Percentiles rank a stretch among this genome's conserved stretches.
Conservation (phyloP, 2,329 filamentous ascomycete species). For the Nothopassalora personata region DNA sequence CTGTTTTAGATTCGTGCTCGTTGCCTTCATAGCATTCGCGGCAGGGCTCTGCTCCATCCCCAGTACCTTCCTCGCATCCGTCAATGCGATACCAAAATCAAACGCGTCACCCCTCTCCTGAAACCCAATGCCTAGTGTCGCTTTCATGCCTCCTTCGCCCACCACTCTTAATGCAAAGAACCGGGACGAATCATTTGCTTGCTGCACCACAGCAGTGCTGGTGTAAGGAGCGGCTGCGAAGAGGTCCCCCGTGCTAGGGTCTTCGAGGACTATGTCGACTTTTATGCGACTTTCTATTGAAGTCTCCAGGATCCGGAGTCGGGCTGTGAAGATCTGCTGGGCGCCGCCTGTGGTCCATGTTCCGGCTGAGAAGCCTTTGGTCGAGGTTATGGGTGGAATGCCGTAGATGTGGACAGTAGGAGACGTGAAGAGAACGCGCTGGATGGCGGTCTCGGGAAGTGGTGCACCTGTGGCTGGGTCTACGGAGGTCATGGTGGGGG, state of each 20-base stretch:
- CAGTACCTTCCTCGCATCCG: slow-evolving; percentile 68
- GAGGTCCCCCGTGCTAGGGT: slow-evolving; percentile 64
- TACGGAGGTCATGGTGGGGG: slow-evolving; percentile 52
- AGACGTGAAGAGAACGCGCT: slow-evolving; percentile 75
- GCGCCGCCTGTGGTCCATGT: slow-evolving; percentile 65
- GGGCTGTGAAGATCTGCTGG: slow-evolving; percentile 79
- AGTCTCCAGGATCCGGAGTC: slow-evolving; percentile 53
- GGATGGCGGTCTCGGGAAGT: slow-evolving; percentile 65
- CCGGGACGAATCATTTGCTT: slow-evolving; percentile 70
- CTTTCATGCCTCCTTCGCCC: slow-evolving; percentile 68
- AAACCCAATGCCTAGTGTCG: slow-evolving; percentile 77
- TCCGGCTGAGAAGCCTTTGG: slow-evolving; percentile 71
- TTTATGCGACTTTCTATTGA: slow-evolving; percentile 24
- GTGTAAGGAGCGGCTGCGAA: slow-evolving; percentile 83
- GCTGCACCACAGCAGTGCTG: slow-evolving; percentile 60
- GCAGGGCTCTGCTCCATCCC: slow-evolving; percentile 48
- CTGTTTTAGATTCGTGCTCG: slow-evolving; percentile 32
- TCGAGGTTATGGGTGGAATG: slow-evolving; percentile 73
- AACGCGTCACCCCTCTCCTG: slow-evolving; percentile 82
- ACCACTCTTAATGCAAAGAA: slow-evolving; percentile 82
- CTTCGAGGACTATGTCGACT: slow-evolving; percentile 70
- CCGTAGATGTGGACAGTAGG: slow-evolving; percentile 76
- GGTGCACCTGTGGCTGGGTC: slow-evolving; percentile 64
- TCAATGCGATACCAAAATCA: slow-evolving; percentile 74
- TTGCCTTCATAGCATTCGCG: slow-evolving; percentile 35